These are phyloP conservation scores for Beauveria scarabaeidicola DNA, from an alignment of 2,329 filamentous ascomycete genomes.

Conservation along the genomic window DNA sequence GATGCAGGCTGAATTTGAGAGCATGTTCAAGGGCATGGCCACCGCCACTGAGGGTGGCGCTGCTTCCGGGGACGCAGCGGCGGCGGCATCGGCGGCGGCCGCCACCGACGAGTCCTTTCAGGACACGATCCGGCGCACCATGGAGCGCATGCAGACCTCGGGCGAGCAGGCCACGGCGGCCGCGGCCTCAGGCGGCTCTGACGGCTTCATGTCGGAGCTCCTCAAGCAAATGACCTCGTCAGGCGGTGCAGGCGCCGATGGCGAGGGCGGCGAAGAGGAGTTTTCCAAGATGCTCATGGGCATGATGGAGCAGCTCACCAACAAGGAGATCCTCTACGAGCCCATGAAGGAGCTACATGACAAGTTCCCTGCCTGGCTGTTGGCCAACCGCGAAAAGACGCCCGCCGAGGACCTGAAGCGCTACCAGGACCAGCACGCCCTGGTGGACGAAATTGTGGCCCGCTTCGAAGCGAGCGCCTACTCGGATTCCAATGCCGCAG, in stretches of 20 bases:
- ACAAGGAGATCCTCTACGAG: conserved; percentile 96
- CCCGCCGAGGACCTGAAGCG: conserved; percentile 65
- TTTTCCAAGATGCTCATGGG: conserved; percentile 91
- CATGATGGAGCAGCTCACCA: conserved; percentile 98
- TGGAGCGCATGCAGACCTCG: conserved; percentile 91
- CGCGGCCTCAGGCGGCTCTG: conserved; percentile 53
- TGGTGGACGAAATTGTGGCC: conserved; percentile 78
- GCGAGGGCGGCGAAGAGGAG: conserved; percentile 63
- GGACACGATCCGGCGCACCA: conserved; percentile 85
- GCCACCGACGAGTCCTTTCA: conserved; percentile 66
- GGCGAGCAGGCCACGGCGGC: conserved; percentile 79
- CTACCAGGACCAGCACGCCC: conserved; percentile 69
- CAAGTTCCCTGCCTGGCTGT: conserved; percentile 87
- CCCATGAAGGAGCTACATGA: conserved; percentile 95
- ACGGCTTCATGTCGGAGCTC: conserved; percentile 87
- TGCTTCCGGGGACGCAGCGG: conserved; percentile 30
- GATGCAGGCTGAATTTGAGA: conserved; percentile 71
- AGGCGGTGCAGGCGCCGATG: conserved; percentile 50
- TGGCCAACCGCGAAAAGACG: conserved; percentile 60
- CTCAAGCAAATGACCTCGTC: conserved; percentile 64
- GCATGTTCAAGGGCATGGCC: conserved; percentile 64
- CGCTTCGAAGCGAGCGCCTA: conserved; percentile 82
- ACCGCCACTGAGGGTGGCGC: conserved; percentile 35
- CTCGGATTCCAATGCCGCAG: conserved; percentile 68
- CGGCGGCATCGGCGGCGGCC: conserved; percentile 26